Conservation (phyloP, 73 alveolate genomes). For the Paramecium tetraurelia region DNA sequence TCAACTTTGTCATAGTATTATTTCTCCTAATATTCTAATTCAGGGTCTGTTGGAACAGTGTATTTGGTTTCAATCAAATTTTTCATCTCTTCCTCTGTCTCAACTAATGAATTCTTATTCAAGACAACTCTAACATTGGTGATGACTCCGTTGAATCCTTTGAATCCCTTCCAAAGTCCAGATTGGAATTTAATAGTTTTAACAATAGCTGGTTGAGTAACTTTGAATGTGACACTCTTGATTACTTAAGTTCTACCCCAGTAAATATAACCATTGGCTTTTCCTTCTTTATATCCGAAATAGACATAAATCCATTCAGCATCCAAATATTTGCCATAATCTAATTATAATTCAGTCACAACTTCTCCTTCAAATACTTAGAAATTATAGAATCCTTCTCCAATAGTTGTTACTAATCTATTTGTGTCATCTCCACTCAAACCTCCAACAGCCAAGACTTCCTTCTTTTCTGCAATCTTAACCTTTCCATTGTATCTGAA, state of each 20-base stretch:
- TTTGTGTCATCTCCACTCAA: not conserved
- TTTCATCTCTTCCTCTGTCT: not conserved
- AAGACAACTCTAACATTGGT: conserved; percentile 3
- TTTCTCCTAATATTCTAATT: not conserved
- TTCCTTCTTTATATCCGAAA: conserved; percentile 36
- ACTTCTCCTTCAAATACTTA: not conserved
- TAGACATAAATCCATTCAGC: conserved; percentile 31
- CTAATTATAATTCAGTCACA: not conserved
- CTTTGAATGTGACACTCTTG: not conserved
- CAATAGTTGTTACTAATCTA: not conserved
- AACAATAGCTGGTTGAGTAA: not conserved
- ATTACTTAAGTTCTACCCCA: not conserved
- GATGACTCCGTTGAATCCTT: conserved; percentile 5
- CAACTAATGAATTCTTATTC: not conserved
- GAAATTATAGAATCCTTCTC: conserved; percentile 36
- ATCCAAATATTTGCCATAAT: conserved; percentile 19
- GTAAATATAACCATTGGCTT: not conserved
- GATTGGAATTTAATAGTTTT: not conserved
- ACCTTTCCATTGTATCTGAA: conserved; percentile 25
- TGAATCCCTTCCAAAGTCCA: not conserved
- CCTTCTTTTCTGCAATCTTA: conserved; percentile 17
- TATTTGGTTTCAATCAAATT: not conserved
- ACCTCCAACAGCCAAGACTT: not conserved
- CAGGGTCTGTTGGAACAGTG: not conserved
- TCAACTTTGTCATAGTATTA: not conserved